Base-by-base conservation (phyloP, 495 filamentous ascomycete species). In the Penicillium maclennaniae region DNA sequence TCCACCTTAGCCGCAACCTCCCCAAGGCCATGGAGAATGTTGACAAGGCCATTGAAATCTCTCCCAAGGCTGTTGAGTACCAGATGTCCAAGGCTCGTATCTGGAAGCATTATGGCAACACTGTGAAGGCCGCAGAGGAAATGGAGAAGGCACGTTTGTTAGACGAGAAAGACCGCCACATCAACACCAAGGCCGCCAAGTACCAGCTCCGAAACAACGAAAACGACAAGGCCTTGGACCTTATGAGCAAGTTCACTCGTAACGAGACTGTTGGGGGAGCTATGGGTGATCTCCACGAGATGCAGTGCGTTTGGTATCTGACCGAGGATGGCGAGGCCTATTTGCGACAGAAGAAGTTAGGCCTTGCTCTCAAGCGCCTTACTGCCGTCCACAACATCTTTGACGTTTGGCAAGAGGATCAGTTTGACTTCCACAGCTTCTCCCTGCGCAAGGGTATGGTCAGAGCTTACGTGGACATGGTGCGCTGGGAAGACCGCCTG, bases 341-440 rank as follows among this genome's bases (percentile, higher is more conserved):
- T 67, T 70, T 88, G 47, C 87, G 93, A 21, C 89, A 92, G 67
- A 83, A 83, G 57, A 89, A 91, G 60, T 72, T 90, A 41, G 88
- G 85, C 2, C 80, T 96, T 54, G 92, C 95, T 3, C 76, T 99
- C 39, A 99, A 99, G 74, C 84, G 93, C 31, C 92, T 93, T 63
- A 85, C 87, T 52, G 79, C 87, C 2, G 81, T 96, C 47, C 86
- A 84, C 68, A 90, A 92, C 71, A 91, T 97, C 51, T 97, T 99
- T 60, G 92, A 97, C 26, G 83, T 87, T 38, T 99, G 93, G 93
- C 86, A 95, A 58, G 93, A 99, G 59, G 93, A 99, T 59, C 93
- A 99, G 61, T 97, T 96, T 61, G 93, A 99, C 65, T 99, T 99
- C 78, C 93, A 99, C 73, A 88, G 83, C 69, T 99, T 97, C 73